Conservation (phyloP, 768 basidiomycete genomes). For the Collybiopsis luxurians region DNA sequence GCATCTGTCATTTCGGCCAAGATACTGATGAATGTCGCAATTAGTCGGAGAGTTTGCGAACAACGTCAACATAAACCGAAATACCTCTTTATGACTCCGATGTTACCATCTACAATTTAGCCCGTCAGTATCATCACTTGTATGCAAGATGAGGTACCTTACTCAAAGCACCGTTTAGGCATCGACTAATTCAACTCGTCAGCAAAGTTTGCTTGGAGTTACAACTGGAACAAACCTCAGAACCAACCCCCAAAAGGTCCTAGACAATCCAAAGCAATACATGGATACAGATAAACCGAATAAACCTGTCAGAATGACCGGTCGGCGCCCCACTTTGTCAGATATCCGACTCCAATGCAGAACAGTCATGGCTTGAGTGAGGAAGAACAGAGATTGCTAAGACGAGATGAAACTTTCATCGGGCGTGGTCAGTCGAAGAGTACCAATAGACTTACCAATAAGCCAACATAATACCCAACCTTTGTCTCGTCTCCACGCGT, state of each 20-base stretch:
- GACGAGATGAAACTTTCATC: background rate
- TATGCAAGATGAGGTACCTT: background rate
- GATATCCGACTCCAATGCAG: constrained; percentile 75
- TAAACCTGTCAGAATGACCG: constrained; percentile 66
- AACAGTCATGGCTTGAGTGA: constrained; percentile 70
- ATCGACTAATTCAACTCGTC: background rate
- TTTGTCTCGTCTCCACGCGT: constrained; percentile 60
- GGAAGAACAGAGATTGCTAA: constrained; percentile 77
- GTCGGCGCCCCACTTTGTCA: constrained; percentile 64
- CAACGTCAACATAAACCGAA: background rate
- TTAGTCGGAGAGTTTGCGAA: background rate
- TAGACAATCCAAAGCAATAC: constrained; percentile 34
- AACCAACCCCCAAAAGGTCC: constrained; percentile 21
- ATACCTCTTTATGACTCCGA: constrained; percentile 9
- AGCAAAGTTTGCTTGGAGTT: constrained; percentile 13
- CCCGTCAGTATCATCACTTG: too few species aligned
- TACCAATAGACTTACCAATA: constrained; percentile 46
- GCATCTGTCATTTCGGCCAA: constrained; percentile 30
- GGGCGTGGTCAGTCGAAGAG: background rate
- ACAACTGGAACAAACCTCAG: constrained; percentile 17
- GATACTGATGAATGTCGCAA: background rate
- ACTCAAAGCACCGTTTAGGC: constrained; percentile 23
- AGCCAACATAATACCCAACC: constrained; percentile 78
- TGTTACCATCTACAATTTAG: constrained; percentile 8
- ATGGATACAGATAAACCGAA: constrained; percentile 65